Conservation (phyloP, 805 yeast species). For the Starmerella asiatica region DNA sequence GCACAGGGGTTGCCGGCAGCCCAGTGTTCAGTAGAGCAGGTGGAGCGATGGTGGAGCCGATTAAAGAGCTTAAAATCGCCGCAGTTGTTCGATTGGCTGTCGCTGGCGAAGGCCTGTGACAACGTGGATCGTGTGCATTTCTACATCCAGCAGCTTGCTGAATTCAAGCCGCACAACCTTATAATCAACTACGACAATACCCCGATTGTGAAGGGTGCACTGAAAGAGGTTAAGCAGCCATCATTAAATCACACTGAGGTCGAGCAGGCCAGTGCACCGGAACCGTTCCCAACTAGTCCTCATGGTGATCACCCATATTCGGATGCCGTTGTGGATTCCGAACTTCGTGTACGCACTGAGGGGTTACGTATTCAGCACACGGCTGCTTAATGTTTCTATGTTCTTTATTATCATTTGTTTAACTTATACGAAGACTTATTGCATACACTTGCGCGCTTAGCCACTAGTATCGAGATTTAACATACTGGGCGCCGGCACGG, state of each 20-base stretch:
- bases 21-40: slow-evolving; percentile 3
- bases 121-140: slow-evolving; percentile 11
- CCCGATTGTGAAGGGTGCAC: slow-evolving; percentile 3
- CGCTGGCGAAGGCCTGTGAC: slow-evolving; percentile 19
- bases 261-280: too few species aligned
- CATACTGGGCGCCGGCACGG: neutral
- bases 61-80: slow-evolving; percentile 9
- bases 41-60: slow-evolving; percentile 15
- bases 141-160: slow-evolving; percentile 6
- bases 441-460: too few species aligned
- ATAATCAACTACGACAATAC: neutral
- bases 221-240: too few species aligned
- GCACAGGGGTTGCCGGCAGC: slow-evolving; percentile 5
- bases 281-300: too few species aligned
- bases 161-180: neutral
- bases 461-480: too few species aligned
- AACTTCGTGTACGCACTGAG: too few species aligned
- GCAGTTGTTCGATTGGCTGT: slow-evolving; percentile 19
- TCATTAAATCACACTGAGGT: too few species aligned
- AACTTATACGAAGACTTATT: neutral
- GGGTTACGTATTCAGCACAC: too few species aligned
- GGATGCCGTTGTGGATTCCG: too few species aligned
- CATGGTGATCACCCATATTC: too few species aligned
- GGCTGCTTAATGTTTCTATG: neutral
- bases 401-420: neutral